Conservation (phyloP, 352 stramenopile genomes). For the Halophytophthora batemanensis region DNA sequence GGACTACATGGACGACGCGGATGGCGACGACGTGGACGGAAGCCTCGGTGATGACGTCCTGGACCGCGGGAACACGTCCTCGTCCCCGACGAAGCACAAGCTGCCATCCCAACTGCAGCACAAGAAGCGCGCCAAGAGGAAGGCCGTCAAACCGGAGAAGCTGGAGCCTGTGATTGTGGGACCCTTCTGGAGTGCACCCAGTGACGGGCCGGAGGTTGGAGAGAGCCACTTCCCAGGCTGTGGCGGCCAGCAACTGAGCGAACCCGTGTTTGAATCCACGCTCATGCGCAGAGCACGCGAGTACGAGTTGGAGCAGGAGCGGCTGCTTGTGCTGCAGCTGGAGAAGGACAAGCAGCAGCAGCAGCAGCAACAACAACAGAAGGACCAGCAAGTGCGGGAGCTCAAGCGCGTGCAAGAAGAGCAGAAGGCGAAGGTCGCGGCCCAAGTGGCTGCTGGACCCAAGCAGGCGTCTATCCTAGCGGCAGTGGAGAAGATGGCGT, state of each 20-base stretch:
- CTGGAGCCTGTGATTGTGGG: conserved; percentile 61
- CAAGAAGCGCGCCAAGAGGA: conserved; percentile 49
- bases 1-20: conserved; percentile 68
- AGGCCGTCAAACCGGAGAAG: conserved; percentile 63
- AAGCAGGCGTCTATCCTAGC: not conserved
- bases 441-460: not conserved
- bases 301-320: conserved; percentile 38
- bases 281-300: conserved; percentile 46
- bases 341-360: conserved; percentile 25
- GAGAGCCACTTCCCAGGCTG: conserved; percentile 20
- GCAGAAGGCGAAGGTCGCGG: conserved; percentile 10
- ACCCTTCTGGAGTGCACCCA: conserved; percentile 33
- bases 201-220: not conserved
- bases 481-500: not conserved
- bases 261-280: conserved; percentile 42
- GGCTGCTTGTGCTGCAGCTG: conserved; percentile 16
- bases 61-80: conserved; percentile 14
- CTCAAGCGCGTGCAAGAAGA: conserved; percentile 20
- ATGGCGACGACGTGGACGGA: conserved; percentile 13
- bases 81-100: conserved; percentile 47
- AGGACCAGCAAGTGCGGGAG: conserved; percentile 21
- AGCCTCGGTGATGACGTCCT: conserved; percentile 15
- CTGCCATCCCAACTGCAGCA: conserved; percentile 46
- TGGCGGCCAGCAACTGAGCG: conserved; percentile 27
- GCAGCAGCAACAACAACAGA: conserved; percentile 14